Evolutionary conservation across 352 stramenopile genomes (phyloP), one percentile per base, ranked within the genome.

Genomic region (Pythium graminicola): DNA sequence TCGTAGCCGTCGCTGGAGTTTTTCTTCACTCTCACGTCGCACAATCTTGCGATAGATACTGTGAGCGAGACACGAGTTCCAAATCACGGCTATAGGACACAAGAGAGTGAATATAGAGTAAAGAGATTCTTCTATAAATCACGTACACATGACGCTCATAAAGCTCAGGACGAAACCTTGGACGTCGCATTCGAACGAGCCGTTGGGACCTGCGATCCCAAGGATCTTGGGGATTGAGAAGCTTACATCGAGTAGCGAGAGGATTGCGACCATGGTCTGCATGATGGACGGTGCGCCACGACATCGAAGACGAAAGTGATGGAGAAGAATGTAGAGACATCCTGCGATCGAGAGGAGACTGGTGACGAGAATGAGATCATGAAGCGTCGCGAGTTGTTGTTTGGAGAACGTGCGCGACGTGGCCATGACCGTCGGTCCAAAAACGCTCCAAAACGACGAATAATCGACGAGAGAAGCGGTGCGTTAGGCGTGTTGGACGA

Each of bases 1-100:
- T 46, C 70, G 76, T 44, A 89, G 77, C 29, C 72, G 70, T 36
- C 64, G 71, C 45, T 81, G 75, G 22, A 87, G 72, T 40, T 66
- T 50, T 20, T 69, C 68, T 47, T 89, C 78, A 45, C 73, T 84
- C 65, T 89, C 78, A 14, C 73, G 70, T 31, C 69, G 56, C 27
- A 89, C 76, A 20, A 85, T 81, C 41, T 85, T 79, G 45, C 76
- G 55, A 61, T 84, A 86, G 38, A 89, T 76, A 41, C 78, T 85
- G 28, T 89, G 73, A 19, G 78, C 78, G 48, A 89, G 73, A 26
- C 73, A 79, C 2, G 70, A 70, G 49, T 86, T 87, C 78, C 78
- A 89, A 17, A 81, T 65, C 45, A 87, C 70, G 20, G 68, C 71
- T 81, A 29, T 20, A 14, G 16, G 17, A 16, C 17, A 14, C 13